These are phyloP conservation scores for Aurantiochytrium sp. DNA, from an alignment of 108 stramenopile genomes.

Conservation along the genomic window DNA sequence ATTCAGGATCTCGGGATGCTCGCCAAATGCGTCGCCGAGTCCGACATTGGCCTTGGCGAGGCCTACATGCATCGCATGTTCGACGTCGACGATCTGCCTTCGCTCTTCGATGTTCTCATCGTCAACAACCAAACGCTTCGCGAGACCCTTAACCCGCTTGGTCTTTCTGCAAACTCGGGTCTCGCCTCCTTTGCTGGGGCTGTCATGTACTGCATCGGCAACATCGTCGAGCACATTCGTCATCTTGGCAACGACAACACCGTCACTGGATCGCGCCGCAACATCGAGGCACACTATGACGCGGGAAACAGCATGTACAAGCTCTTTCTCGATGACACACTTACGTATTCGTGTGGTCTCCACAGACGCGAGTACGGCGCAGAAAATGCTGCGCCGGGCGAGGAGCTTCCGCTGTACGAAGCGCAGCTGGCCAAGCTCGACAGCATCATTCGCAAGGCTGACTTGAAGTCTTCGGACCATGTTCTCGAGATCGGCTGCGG, in stretches of 20 bases:
- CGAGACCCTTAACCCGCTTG: neutral
- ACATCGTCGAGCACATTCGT: neutral
- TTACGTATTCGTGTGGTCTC: conserved; percentile 82
- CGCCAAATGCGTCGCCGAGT: neutral
- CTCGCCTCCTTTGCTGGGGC: neutral
- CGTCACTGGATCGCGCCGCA: conserved; percentile 54
- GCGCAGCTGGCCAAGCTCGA: conserved; percentile 93
- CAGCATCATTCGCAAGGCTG: conserved; percentile 66
- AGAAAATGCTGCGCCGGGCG: conserved; percentile 25
- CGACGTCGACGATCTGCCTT: conserved; percentile 53
- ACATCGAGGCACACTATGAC: conserved; percentile 96
- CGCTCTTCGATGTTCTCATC: conserved; percentile 70
- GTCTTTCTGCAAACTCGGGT: neutral
- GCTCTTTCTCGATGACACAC: conserved; percentile 71
- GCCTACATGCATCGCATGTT: conserved; percentile 23
- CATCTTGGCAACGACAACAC: conserved; percentile 81
- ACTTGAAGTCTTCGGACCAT: conserved; percentile 46
- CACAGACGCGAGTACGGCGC: conserved; percentile 27
- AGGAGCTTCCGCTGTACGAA: conserved; percentile 64
- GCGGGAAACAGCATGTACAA: conserved; percentile 79
- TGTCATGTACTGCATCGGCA: neutral
- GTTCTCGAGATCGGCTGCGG: conserved; percentile 91
- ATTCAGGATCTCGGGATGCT: neutral
- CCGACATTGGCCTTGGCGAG: conserved; percentile 20
- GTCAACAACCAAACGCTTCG: conserved; percentile 65